Base-by-base conservation (phyloP, 2,329 filamentous ascomycete species). In the Diaporthe citrichinensis region DNA sequence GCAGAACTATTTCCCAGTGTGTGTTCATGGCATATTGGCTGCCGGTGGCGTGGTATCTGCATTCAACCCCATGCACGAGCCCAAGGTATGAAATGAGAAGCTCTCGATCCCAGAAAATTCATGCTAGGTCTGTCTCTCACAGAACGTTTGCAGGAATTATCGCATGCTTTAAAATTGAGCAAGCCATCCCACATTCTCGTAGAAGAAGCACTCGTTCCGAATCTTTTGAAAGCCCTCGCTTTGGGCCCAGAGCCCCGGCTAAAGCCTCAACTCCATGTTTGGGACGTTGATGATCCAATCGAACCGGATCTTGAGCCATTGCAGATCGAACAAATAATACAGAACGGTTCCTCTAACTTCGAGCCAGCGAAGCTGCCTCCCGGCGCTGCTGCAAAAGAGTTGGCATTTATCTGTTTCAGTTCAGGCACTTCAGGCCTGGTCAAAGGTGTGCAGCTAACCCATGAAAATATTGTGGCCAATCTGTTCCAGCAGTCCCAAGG, bases 381-480 rank as follows among this genome's bases (percentile, higher is more conserved):
- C 14, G 74, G 74, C 3, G 28, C 55, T 28, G 61, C 74, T 14
- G 69, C 73, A 4, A 57, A 46, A 9, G 17, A 68, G 12, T 25
- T 65, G 9, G 74, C 74, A 4, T 76, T 76, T 23, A 76, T 76
- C 20, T 74, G 74, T 34, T 76, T 76, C 62, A 76, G 74, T 28
- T 76, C 74, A 6, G 74, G 74, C 4, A 76, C 74, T 20, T 76
- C 74, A n/a, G 74, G 74, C 1, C 74, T 76, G 4, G 74, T 76
- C 14, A 76, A 76, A 25, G 71, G 74, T 8, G 74, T 76, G 5
- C 61, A 57, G 53, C 74, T 77, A 3, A 77, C 74, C 23, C 76
- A 77, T 25, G 73, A 71, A 4, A 77, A 77, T 36, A 23, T 77
- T 10, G 76, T 77, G 3, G 61, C 76, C 17, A 77, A 77, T 6